These are phyloP conservation scores for Kregervanrija fluxuum DNA, from an alignment of 805 yeast genomes.

Conservation along the genomic window DNA sequence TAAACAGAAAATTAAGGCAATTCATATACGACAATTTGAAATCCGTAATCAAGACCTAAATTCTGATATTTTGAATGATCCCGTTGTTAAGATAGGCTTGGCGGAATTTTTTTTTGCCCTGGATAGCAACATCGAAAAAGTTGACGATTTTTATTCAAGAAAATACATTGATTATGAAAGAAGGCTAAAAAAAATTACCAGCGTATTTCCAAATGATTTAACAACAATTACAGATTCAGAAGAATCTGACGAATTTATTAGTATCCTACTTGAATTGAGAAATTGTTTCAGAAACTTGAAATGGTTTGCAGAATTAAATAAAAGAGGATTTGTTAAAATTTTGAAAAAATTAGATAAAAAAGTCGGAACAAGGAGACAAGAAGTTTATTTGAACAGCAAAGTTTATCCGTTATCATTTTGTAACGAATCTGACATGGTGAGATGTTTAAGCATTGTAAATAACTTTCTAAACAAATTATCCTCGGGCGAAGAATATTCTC, in stretches of 20 bases:
- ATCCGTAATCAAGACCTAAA: constrained; percentile 18
- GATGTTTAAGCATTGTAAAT: constrained; percentile 46
- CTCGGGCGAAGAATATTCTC: constrained; percentile 9
- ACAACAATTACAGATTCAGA: constrained; percentile 31
- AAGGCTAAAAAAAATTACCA: constrained; percentile 45
- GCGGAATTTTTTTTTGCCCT: constrained; percentile 69
- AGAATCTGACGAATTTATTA: constrained; percentile 57
- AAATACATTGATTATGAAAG: constrained; percentile 71
- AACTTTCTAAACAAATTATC: constrained; percentile 43
- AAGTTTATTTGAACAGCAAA: constrained; percentile 54
- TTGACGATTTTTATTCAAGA: constrained; percentile 68
- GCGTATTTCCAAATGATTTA: constrained; percentile 24
- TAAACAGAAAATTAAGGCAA: constrained; percentile 70
- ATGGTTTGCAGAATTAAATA: constrained; percentile 92
- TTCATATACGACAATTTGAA: constrained; percentile 38
- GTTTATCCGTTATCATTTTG: constrained; percentile 74
- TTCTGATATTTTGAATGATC: constrained; percentile 31
- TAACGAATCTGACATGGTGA: constrained; percentile 53
- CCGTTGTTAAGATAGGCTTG: constrained; percentile 38
- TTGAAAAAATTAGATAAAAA: constrained; percentile 88
- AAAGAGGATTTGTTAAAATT: constrained; percentile 82
- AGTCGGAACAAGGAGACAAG: constrained; percentile 51
- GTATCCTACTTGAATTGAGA: constrained; percentile 68
- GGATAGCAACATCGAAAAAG: constrained; percentile 76
- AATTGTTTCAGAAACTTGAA: constrained; percentile 73